Evolutionary conservation across 345 rosid genomes (phyloP).

Genomic region (Clausena lansium): DNA sequence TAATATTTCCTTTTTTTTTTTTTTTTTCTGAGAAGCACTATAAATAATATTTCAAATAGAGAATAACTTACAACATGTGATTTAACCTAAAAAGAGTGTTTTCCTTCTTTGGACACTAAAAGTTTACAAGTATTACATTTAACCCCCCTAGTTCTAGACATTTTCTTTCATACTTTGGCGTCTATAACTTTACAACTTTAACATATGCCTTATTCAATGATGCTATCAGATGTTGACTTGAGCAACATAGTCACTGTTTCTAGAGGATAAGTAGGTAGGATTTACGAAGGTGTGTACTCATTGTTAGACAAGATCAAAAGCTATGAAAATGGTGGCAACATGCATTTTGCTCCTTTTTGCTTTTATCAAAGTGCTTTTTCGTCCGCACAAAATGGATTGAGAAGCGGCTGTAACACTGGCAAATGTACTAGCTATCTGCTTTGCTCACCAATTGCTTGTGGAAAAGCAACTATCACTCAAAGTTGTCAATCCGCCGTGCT

Average conservation of each 20-base stretch:
- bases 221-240: not conserved
- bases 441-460: not conserved
- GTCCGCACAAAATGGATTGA: not conserved
- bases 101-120: not conserved
- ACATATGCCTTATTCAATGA: not conserved
- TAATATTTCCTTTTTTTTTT: too few relatives aligned
- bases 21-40: too few relatives aligned
- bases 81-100: not conserved
- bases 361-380: not conserved
- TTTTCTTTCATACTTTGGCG: not conserved
- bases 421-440: too few relatives aligned
- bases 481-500: not conserved
- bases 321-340: not conserved
- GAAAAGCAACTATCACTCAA: not conserved
- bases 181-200: not conserved
- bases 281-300: not conserved
- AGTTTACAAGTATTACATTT: too few relatives aligned
- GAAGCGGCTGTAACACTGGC: not conserved
- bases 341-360: not conserved
- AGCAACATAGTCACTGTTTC: not conserved
- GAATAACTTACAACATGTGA: not conserved
- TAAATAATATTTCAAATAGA: too few relatives aligned
- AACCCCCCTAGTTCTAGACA: not conserved
- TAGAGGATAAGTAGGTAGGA: not conserved
- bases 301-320: not conserved